Percentiles rank a stretch among this genome's conserved stretches.
These are phyloP conservation scores for Cicer judaicum DNA, from an alignment of 306 rosid species.

Conservation along the genomic window DNA sequence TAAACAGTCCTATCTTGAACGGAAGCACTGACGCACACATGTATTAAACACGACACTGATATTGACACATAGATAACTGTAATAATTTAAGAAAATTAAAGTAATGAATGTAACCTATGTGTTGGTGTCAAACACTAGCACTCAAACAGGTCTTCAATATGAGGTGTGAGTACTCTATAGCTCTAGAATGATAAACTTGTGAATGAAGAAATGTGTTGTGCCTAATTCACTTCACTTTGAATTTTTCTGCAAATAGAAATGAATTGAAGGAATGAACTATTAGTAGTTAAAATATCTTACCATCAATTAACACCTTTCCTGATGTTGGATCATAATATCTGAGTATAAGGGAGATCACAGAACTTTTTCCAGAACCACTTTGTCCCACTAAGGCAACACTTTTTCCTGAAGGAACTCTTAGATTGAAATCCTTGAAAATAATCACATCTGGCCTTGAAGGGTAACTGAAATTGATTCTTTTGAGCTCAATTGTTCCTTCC, in stretches of 20 bases:
- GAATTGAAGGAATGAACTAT: constrained; percentile 2
- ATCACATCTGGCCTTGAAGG: constrained; percentile 89
- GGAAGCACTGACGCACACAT: too few relatives aligned
- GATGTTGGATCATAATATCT: constrained; percentile 83
- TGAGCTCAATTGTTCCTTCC: constrained; percentile 88
- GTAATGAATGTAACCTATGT: too few relatives aligned
- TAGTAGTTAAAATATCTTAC: constrained; percentile 53
- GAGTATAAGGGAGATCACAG: constrained; percentile 82
- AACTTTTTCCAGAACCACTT: constrained; percentile 99
- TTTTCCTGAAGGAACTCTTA: constrained; percentile 73
- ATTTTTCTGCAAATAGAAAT: background rate
- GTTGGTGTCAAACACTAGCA: too few relatives aligned
- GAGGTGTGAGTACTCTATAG: too few relatives aligned
- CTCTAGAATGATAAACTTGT: background rate
- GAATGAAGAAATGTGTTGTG: constrained; percentile 14
- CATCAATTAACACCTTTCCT: constrained; percentile 88
- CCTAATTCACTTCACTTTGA: constrained; percentile 44
- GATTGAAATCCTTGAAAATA: constrained; percentile 83
- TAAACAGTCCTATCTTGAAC: too few relatives aligned
- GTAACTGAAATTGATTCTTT: constrained; percentile 72
- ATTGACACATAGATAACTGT: too few relatives aligned
- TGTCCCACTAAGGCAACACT: constrained; percentile 91
- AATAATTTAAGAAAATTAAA: too few relatives aligned
- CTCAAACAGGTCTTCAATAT: too few relatives aligned
- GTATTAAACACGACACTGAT: too few relatives aligned